Conservation (phyloP, 1,284 basidiomycete genomes). For the Grifola frondosa region DNA sequence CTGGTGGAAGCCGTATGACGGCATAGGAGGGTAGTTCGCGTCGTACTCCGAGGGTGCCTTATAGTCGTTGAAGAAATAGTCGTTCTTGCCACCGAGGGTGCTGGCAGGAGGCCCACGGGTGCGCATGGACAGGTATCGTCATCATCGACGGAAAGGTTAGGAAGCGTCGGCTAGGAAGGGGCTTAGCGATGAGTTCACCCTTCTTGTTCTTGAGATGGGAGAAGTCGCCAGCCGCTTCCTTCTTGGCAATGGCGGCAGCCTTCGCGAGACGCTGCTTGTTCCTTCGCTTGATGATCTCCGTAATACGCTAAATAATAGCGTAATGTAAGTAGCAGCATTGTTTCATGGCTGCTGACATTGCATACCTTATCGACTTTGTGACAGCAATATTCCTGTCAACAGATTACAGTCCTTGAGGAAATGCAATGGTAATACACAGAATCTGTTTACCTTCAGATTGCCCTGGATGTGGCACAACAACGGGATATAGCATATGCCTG, state of each 20-base stretch:
- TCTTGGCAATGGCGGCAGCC: constrained; percentile 82
- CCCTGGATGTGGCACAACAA: constrained; percentile 94
- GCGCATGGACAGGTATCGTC: constrained; percentile 63
- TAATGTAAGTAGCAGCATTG: constrained; percentile 5
- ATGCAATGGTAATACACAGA: constrained; percentile 1
- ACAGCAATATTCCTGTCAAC: constrained; percentile 88
- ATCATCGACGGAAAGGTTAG: constrained; percentile 87
- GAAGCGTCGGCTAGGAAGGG: constrained; percentile 93
- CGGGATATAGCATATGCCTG: constrained; percentile 89
- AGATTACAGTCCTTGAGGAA: constrained; percentile 11
- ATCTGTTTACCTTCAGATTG: constrained; percentile 75
- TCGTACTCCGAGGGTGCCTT: constrained; percentile 31
- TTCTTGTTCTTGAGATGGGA: constrained; percentile 94
- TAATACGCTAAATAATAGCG: constrained; percentile 64
- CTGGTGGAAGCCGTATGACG: constrained; percentile 48
- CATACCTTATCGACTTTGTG: constrained; percentile 96
- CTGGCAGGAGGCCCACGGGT: constrained; percentile 57
- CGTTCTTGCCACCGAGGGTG: constrained; percentile 52
- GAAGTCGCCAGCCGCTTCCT: constrained; percentile 87
- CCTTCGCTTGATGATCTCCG: constrained; percentile 89
- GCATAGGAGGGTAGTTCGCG: constrained; percentile 61
- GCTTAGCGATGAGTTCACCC: constrained; percentile 78
- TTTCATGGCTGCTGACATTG: constrained; percentile 1
- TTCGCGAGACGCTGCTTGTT: constrained; percentile 85
- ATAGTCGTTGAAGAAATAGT: constrained; percentile 55